Base-by-base conservation (phyloP, 192 early-diverging fungal genomes). In the Blastocladiella britannica region DNA sequence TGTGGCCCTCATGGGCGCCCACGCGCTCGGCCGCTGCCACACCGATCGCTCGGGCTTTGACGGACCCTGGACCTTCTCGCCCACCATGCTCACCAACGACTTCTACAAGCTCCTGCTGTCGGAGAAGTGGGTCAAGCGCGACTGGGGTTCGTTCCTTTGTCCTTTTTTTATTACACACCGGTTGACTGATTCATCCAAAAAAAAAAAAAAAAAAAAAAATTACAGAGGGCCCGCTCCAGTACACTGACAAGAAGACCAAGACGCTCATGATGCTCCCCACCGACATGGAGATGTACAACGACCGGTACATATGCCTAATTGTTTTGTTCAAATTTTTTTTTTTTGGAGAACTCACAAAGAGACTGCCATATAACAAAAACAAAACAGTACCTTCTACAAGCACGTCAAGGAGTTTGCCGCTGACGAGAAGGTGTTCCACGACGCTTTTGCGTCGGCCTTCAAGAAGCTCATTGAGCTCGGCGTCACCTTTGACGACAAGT, bases 371-470 rank as follows among this genome's bases (percentile, higher is more conserved):
- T 9, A 15, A n/a, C 22, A 61, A 65, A 25, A 54, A 81, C 28
- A 85, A 83, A 81, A 86, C 84, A 82, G 65, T 82, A 26, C 78
- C 80, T 29, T 83, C 65, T 67, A 70, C 29, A 60, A 67, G 53
- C 72, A 71, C 52, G 79, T 78, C 28, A 66, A 80, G 53, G 62
- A 75, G 24, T 86, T 84, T 63, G 84, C 84, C 20, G 60, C 71
- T 59, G 74, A 83, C 60, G 71, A 86, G 65, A 70, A 80, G 27
- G 43, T 54, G 15, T 86, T 83, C 65, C 83, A 80, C 67, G 65
- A 75, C 51, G 73, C 72, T 55, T 75, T 75, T 58, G 43, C 71
- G 18, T 37, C 58, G 47, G 70, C 73, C 29, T 75, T 72, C 55
- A 58, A 62, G 37, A 75, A 72, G 57, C 61, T 75, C 29, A 57